phyloP scores from a whole-genome alignment of 495 filamentous ascomycete genomes.

The Chlorociboria aeruginascens region DNA sequence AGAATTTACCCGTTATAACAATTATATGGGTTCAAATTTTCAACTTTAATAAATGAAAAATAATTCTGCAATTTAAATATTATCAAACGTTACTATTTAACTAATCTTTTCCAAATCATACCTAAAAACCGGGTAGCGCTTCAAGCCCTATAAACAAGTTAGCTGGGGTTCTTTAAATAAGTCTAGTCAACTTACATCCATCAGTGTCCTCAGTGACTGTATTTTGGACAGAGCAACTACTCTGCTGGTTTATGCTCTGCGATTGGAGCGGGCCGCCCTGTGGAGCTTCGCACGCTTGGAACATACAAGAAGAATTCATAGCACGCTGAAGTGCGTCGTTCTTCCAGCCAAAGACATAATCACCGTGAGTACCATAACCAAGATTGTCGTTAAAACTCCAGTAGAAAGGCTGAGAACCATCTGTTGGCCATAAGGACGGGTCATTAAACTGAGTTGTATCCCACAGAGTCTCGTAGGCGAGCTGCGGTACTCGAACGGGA shows the following conservation, averaged over 20 bases:
- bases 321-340: conserved; percentile 46
- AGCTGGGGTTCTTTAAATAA: not conserved
- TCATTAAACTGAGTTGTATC: conserved; percentile 43
- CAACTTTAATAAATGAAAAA: too few species aligned
- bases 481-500: conserved; percentile 39
- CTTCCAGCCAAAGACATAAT: conserved; percentile 74
- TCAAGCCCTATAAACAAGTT: not conserved
- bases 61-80: too few species aligned
- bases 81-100: too few species aligned
- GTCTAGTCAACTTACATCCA: conserved; percentile 29
- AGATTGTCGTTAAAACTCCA: conserved; percentile 44
- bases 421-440: conserved; percentile 67
- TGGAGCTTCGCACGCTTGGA: conserved; percentile 30
- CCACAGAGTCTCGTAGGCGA: conserved; percentile 50
- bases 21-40: too few species aligned
- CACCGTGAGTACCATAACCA: conserved; percentile 57
- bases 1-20: too few species aligned
- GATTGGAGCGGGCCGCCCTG: conserved; percentile 32
- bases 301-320: conserved; percentile 37
- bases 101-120: not conserved
- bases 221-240: conserved; percentile 31
- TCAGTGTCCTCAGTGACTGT: conserved; percentile 32
- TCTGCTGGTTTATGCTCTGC: conserved; percentile 29
- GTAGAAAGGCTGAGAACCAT: conserved; percentile 22
- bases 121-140: conserved; percentile 1